These are phyloP conservation scores for Solanum pinnatisectum DNA, from an alignment of 257 asterid genomes.

Conservation along the genomic window DNA sequence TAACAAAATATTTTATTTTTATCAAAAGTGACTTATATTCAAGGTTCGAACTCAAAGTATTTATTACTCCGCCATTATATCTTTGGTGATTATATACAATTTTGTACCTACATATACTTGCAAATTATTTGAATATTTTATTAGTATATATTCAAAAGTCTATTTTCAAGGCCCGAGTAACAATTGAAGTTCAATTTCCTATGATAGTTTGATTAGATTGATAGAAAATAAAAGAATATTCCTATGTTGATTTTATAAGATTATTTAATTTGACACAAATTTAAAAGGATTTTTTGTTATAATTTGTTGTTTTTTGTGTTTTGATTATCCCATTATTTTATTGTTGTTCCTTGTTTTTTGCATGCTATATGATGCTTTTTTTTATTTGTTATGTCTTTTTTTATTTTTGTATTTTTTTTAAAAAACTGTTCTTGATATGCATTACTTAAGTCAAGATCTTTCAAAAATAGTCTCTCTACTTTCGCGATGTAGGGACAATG, in stretches of 20 bases:
- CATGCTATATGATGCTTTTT: too few relatives aligned
- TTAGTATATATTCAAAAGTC: background rate
- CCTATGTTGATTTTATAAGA: too few relatives aligned
- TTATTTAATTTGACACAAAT: too few relatives aligned
- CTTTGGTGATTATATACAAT: background rate
- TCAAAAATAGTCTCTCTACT: too few relatives aligned
- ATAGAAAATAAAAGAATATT: background rate
- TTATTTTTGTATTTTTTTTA: too few relatives aligned
- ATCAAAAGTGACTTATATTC: background rate
- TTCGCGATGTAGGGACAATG: background rate
- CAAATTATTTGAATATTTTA: background rate
- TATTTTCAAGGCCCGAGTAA: background rate
- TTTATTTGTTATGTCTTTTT: too few relatives aligned
- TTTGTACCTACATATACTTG: background rate
- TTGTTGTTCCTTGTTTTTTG: too few relatives aligned
- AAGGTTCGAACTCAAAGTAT: background rate
- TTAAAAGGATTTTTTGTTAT: too few relatives aligned
- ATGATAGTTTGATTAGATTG: background rate
- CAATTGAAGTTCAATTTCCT: background rate
- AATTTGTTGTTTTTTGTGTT: too few relatives aligned
- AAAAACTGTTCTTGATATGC: too few relatives aligned
- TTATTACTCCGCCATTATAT: background rate
- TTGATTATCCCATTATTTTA: too few relatives aligned
- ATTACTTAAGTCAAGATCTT: too few relatives aligned
- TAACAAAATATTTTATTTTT: accelerated